These are phyloP conservation scores for Cyclotella baltica DNA, from an alignment of 108 stramenopile genomes.

Conservation along the genomic window DNA sequence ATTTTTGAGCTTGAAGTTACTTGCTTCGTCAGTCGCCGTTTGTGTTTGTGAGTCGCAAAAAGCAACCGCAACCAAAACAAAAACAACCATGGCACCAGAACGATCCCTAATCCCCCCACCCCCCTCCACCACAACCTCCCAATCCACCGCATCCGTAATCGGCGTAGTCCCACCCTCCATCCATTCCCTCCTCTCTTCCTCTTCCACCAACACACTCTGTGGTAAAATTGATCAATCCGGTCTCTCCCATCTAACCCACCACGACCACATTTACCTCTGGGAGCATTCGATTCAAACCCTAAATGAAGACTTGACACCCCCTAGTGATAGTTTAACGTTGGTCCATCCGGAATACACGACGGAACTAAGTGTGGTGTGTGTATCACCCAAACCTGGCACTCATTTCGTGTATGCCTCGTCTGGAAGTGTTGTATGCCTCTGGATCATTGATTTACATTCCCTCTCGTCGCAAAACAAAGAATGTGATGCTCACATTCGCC, in stretches of 20 bases:
- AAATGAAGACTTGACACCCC: background rate
- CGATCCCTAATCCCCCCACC: slow-evolving; percentile 14
- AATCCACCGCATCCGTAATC: background rate
- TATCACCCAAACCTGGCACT: background rate
- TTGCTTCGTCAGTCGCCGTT: no score
- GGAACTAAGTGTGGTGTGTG: background rate
- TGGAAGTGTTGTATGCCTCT: slow-evolving; percentile 7
- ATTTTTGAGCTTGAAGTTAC: no score
- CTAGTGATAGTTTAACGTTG: background rate
- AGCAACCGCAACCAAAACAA: background rate
- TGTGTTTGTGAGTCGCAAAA: no score
- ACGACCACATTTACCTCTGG: slow-evolving; percentile 3
- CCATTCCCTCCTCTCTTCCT: slow-evolving; percentile 9
- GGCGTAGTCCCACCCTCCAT: slow-evolving; percentile 24
- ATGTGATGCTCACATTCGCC: slow-evolving; percentile 24
- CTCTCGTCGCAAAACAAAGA: background rate
- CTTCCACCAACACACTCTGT: background rate
- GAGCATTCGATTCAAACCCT: slow-evolving; percentile 11
- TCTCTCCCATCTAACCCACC: background rate
- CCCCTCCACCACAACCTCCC: slow-evolving; percentile 1
- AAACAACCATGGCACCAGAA: slow-evolving; percentile 12
- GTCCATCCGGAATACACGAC: slow-evolving; percentile 1
- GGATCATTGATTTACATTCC: slow-evolving; percentile 7
- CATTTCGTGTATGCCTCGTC: background rate
- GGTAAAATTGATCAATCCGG: slow-evolving; percentile 10